Base-by-base conservation (phyloP, 495 filamentous ascomycete species). In the Astrothelium macrocarpum region DNA sequence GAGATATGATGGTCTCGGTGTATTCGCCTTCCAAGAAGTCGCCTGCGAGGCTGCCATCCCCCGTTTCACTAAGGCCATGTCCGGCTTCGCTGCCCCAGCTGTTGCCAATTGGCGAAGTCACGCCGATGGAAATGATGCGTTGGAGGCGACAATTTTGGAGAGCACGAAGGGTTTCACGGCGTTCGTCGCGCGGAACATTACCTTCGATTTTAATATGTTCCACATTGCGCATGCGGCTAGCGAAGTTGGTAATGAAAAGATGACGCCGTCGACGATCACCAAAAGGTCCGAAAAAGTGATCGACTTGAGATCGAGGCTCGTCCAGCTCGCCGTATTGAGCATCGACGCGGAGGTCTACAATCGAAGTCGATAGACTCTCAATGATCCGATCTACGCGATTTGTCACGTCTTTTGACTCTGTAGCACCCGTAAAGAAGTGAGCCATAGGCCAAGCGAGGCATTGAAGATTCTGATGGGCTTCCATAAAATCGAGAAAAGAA, bases 151-250 rank as follows among this genome's bases (percentile, higher is more conserved):
- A 75, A 1, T 61, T 53, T 42, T 69, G 70, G 11, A 75, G 46
- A 12, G 73, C 73, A 9, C 73, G 70, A n/a, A 75, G 31, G 12
- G 65, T 68, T 68, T 75, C 73, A 32, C 73, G 66, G 53, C 69
- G 67, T 60, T 75, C 73, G 60, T 75, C 73, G 2, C 73, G 68
- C 5, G 73, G 71, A 20, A 75, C 65, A 12, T 70, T 70, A n/a
- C 73, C 73, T 67, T 75, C 73, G 16, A 75, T 65, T 61, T 75
- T 75, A 61, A 75, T 69, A 32, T 64, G 65, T 34, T 69, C 60
- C 3, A 75, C 45, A n/a, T 70, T 70, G 1, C 16, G 67, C 71
- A 75, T 71, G 25, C 65, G 66, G 9, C 68, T 39, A 7, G 71
- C 71, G 53, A 75, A 75, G n/a, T 69, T 61, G 49, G 59, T 42